Percentiles rank a stretch among this genome's conserved stretches.
These are phyloP conservation scores for Rubroboletus satanas DNA, from an alignment of 768 basidiomycete species.

Conservation along the genomic window DNA sequence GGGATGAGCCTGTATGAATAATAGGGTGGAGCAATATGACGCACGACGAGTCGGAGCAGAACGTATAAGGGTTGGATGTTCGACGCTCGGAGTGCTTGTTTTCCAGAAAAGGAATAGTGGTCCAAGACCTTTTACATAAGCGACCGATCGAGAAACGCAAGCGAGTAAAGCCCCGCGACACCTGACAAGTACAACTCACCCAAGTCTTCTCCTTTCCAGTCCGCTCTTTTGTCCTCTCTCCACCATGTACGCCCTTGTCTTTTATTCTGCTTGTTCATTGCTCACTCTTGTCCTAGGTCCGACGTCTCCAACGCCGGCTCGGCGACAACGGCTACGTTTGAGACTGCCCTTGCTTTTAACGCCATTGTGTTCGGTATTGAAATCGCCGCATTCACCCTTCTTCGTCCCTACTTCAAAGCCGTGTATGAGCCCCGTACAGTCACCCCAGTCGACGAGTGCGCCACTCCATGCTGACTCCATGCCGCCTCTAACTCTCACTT, in stretches of 20 bases:
- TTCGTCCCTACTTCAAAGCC: constrained; percentile 79
- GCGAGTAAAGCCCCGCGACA: not conserved
- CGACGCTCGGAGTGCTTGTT: not conserved
- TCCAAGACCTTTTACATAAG: not conserved
- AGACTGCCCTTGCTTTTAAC: constrained; percentile 85
- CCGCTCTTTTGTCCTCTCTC: constrained; percentile 14
- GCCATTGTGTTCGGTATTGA: constrained; percentile 66
- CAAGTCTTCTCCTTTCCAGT: constrained; percentile 6
- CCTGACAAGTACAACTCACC: not conserved
- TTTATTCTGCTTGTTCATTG: not conserved
- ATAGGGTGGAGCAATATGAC: not conserved
- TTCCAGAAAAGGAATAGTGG: constrained; percentile 10
- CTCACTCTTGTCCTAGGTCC: constrained; percentile 33
- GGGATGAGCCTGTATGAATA: not conserved
- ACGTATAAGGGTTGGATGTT: not conserved
- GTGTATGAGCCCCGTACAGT: constrained; percentile 90
- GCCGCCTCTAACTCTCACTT: not conserved
- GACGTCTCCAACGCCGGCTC: constrained; percentile 40
- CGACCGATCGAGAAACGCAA: constrained; percentile 9
- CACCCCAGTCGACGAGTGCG: constrained; percentile 44
- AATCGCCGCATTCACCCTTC: constrained; percentile 72
- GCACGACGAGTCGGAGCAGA: not conserved
- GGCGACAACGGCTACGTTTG: constrained; percentile 75
- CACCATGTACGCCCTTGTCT: constrained; percentile 19
- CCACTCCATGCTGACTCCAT: not conserved